These are phyloP conservation scores for Litchi chinensis DNA, from an alignment of 345 rosid genomes.

Conservation along the genomic window DNA sequence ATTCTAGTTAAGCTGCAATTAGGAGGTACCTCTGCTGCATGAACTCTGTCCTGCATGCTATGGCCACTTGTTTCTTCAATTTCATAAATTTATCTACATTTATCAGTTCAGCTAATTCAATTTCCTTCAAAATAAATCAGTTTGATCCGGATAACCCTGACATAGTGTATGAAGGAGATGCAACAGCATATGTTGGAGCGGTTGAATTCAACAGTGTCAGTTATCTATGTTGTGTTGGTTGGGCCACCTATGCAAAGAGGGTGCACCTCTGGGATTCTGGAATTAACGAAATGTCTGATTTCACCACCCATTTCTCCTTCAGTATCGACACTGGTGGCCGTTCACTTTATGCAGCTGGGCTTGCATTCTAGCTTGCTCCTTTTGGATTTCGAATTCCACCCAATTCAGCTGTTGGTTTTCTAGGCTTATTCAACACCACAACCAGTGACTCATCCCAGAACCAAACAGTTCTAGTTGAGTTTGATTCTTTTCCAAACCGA, in stretches of 20 bases:
- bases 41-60: background rate
- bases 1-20: background rate
- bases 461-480: conserved; percentile 26
- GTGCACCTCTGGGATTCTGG: conserved; percentile 32
- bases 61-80: conserved; percentile 8
- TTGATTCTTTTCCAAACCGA: conserved; percentile 24
- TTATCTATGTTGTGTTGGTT: conserved; percentile 26
- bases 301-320: conserved; percentile 32
- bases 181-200: conserved; percentile 18
- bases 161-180: conserved; percentile 29
- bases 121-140: conserved; percentile 21
- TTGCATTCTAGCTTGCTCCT: conserved; percentile 37
- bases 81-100: conserved; percentile 1
- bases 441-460: conserved; percentile 12
- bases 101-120: background rate
- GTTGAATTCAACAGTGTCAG: conserved; percentile 18
- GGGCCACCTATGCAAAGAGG: conserved; percentile 24
- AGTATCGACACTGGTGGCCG: background rate
- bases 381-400: conserved; percentile 29
- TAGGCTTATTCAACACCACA: conserved; percentile 33
- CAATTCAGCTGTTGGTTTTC: conserved; percentile 31
- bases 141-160: background rate
- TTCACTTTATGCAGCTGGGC: conserved; percentile 18
- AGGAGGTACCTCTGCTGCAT: background rate
- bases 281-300: conserved; percentile 23